Percentiles rank a stretch among this genome's conserved stretches.
phyloP scores from a whole-genome alignment of 106 monocot species.

The Alisma plantagoaquatica region DNA sequence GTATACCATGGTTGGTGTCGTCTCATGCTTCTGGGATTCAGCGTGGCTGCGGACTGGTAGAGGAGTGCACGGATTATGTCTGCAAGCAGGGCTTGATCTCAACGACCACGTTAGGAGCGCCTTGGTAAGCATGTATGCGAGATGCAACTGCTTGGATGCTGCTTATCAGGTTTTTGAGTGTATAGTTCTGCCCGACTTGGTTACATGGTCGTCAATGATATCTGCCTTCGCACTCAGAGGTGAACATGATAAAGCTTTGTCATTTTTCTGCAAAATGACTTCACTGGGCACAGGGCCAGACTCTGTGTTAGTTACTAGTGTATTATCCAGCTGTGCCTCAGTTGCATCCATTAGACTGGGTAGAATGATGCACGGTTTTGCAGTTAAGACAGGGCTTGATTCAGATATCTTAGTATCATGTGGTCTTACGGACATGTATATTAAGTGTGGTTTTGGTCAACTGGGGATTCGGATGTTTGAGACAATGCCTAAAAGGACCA shows the following conservation, averaged over 20 bases:
- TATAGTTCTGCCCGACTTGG: conserved; percentile 31
- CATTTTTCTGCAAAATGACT: conserved; percentile 37
- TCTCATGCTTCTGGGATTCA: conserved; percentile 35
- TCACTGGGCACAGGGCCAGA: conserved; percentile 25
- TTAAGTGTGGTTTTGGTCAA: conserved; percentile 48
- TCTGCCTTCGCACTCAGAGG: conserved; percentile 36
- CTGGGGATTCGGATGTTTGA: conserved; percentile 26
- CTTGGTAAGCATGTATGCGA: conserved; percentile 58
- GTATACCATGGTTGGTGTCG: conserved; percentile 42
- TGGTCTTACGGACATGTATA: conserved; percentile 45
- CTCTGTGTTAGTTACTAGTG: conserved; percentile 28
- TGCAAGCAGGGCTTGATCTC: conserved; percentile 39
- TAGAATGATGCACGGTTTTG: conserved; percentile 41
- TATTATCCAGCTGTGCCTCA: conserved; percentile 43
- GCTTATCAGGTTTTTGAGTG: conserved; percentile 25
- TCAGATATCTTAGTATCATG: conserved; percentile 26
- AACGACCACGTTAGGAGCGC: conserved; percentile 35
- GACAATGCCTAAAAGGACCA: conserved; percentile 27
- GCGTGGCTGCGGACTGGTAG: conserved; percentile 13
- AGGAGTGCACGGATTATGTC: conserved; percentile 46
- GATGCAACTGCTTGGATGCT: conserved; percentile 26
- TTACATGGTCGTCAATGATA: conserved; percentile 63
- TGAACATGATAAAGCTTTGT: conserved; percentile 17
- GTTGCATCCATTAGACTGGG: conserved; percentile 15
- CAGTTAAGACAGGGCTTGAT: conserved; percentile 13